Evolutionary conservation across 345 rosid genomes (phyloP).

Genomic region (Raphanus sativus): DNA sequence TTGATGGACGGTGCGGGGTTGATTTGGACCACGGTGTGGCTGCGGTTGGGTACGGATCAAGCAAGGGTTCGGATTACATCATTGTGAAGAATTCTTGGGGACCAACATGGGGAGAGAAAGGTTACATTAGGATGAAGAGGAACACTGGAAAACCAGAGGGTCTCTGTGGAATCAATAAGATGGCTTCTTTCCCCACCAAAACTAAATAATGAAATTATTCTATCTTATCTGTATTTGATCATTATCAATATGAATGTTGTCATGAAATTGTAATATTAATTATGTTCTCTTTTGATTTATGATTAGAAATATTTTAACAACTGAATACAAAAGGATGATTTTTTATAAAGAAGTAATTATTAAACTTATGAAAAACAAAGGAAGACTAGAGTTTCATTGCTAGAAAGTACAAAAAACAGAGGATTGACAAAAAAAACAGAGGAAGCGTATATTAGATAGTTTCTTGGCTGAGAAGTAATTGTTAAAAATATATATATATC

Average conservation of each 20-base stretch:
- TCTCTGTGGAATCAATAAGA: constrained; percentile 75
- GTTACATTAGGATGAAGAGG: constrained; percentile 75
- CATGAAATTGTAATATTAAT: background rate
- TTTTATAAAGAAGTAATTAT: background rate
- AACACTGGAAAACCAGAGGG: constrained; percentile 79
- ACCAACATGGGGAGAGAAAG: constrained; percentile 75
- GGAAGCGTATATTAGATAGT: background rate
- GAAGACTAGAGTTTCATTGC: background rate
- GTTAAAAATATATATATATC: background rate
- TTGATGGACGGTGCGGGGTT: constrained; percentile 64
- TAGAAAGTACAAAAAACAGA: background rate
- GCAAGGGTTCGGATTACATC: constrained; percentile 59
- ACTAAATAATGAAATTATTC: constrained; percentile 25
- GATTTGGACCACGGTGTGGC: constrained; percentile 75
- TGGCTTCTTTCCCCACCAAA: constrained; percentile 84
- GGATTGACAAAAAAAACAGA: background rate
- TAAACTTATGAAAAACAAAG: background rate
- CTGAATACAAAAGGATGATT: too few species aligned
- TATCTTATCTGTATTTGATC: background rate
- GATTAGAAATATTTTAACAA: constrained; percentile 9
- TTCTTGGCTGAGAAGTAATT: constrained; percentile 11
- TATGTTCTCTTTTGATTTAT: background rate
- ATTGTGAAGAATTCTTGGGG: constrained; percentile 94
- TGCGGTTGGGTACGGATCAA: constrained; percentile 82
- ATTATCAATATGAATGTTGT: constrained; percentile 5